These are phyloP conservation scores for Ambrosiella beaveri DNA, from an alignment of 2,329 filamentous ascomycete genomes.

Conservation along the genomic window DNA sequence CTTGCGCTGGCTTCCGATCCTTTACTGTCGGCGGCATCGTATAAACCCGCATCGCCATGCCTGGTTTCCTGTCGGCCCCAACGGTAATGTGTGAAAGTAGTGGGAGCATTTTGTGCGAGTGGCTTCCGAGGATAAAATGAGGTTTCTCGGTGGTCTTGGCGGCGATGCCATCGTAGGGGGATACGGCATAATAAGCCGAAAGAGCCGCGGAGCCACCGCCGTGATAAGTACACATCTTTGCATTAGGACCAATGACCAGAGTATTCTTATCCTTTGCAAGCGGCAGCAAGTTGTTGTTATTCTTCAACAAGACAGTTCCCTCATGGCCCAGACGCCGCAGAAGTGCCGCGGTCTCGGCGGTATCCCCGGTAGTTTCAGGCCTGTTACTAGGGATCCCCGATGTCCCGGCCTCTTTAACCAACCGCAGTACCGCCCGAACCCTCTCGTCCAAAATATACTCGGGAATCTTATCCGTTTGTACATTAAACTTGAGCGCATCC, in stretches of 20 bases:
- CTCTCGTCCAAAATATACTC: constrained; percentile 38
- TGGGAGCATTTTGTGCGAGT: constrained; percentile 48
- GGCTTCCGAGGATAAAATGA: constrained; percentile 40
- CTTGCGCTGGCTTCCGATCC: constrained; percentile 33
- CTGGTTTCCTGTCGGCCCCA: constrained; percentile 33
- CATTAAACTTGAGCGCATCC: constrained; percentile 33
- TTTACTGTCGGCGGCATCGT: constrained; percentile 35
- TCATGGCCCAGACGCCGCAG: constrained; percentile 50
- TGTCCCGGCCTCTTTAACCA: constrained; percentile 39
- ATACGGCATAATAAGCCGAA: constrained; percentile 48
- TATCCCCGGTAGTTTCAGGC: constrained; percentile 37
- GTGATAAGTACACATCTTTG: constrained; percentile 38
- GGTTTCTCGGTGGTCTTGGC: constrained; percentile 29
- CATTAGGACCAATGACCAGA: constrained; percentile 39
- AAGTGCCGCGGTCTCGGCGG: constrained; percentile 42
- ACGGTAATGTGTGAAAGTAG: constrained; percentile 36
- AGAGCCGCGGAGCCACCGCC: constrained; percentile 50
- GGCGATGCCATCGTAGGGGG: constrained; percentile 53
- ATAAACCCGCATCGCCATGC: constrained; percentile 46
- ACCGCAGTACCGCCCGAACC: constrained; percentile 38
- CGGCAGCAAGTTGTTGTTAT: constrained; percentile 46
- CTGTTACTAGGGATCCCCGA: constrained; percentile 37
- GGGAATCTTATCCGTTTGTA: constrained; percentile 38
- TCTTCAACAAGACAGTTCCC: constrained; percentile 58
- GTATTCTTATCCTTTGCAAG: constrained; percentile 45